Base-by-base conservation (phyloP, 116 monocot species). In the Cymodocea nodosa region DNA sequence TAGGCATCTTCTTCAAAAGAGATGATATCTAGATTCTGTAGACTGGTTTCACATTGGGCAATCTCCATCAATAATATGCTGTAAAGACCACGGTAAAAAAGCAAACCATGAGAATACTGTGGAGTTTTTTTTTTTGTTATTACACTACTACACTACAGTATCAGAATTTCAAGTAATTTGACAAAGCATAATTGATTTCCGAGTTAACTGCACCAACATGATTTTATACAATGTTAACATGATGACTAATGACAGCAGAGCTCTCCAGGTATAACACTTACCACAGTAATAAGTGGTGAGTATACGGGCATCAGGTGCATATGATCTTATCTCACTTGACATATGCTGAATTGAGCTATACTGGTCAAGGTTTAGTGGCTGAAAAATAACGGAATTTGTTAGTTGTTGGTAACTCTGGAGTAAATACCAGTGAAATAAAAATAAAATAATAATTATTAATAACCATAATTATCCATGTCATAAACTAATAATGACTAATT, bases 221-320 rank as follows among this genome's bases (percentile, higher is more conserved):
- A 49, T 14, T 57, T 24, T 24, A 57, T 20, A 57, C 20, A 24
- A 57, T 20, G 23, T 57, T 57, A 23, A 57, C 12, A 23, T 24
- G 24, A 23, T 62, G 40, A 19, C 37, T 15, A 62, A 19, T 62
- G 37, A 62, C n/a, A 37, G 8, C 15, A 40, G 40, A 9, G 5
- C 11, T 4, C 11, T 4, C 62, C 37, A 62, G 2, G 9, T 36
- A n/a, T n/a, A 62, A 62, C 37, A 37, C 70, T 85, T 78, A 98
- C 98, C 98, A 70, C 84, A 84, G 60, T 98, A 98, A 63, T 98
- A 98, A 79, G 92, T 98, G 0, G 98, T 98, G 39, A 98, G 73
- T 16, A 98, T 75, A 23, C 92, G 89, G 30, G 89, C 92, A 89
- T 98, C 89, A 54, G 86, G 84, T 59, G 98, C 98, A 81, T 89